phyloP scores from a whole-genome alignment of 140 eudicot species.

The Cichorium intybus region DNA sequence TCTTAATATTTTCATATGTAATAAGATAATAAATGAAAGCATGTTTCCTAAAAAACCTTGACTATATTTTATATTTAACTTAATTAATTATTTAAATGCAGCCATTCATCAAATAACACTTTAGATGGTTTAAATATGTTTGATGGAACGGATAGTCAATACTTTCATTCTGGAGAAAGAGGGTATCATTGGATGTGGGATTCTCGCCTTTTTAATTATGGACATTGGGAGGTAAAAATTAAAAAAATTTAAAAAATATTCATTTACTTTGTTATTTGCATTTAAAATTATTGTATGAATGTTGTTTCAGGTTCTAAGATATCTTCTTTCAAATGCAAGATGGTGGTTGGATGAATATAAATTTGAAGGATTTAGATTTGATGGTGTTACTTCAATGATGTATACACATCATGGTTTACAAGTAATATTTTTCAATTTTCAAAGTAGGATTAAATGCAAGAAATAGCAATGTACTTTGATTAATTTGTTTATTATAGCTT shows the following conservation, averaged over 20 bases:
- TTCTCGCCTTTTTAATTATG: constrained; percentile 95
- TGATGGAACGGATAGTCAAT: constrained; percentile 94
- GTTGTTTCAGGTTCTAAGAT: constrained; percentile 73
- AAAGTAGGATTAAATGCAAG: too few relatives aligned
- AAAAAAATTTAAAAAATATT: constrained; percentile 4
- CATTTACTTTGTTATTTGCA: not conserved
- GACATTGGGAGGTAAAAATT: constrained; percentile 87
- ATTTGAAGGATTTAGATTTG: constrained; percentile 98
- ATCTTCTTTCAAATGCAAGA: constrained; percentile 97
- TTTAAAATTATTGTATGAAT: constrained; percentile 3
- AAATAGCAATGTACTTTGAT: too few relatives aligned
- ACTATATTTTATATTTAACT: constrained; percentile 3
- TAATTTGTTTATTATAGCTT: too few relatives aligned
- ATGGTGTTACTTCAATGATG: constrained; percentile 99
- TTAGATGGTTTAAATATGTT: constrained; percentile 96
- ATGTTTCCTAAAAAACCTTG: not conserved
- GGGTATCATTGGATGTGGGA: constrained; percentile 99
- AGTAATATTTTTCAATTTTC: too few relatives aligned
- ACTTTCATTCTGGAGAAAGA: constrained; percentile 92
- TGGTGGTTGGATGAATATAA: constrained; percentile 99
- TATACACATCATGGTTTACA: constrained; percentile 96
- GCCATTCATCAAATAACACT: constrained; percentile 92
- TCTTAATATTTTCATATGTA: too few relatives aligned
- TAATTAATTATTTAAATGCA: constrained; percentile 31
- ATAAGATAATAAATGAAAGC: not conserved